These are phyloP conservation scores for Teratosphaeria viscida DNA, from an alignment of 2,329 filamentous ascomycete species.

Conservation along the genomic window DNA sequence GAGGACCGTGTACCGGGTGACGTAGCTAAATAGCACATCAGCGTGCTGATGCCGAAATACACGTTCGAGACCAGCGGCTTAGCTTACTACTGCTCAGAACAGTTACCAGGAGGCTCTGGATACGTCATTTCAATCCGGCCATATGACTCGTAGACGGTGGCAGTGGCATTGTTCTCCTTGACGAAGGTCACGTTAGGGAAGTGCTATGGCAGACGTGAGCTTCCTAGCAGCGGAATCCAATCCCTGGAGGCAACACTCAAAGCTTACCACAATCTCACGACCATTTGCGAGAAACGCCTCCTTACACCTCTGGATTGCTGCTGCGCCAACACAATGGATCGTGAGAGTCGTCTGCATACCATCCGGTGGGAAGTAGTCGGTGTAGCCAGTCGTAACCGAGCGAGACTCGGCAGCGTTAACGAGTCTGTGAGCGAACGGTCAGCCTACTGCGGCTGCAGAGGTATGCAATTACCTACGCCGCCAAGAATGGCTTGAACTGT, in stretches of 20 bases:
- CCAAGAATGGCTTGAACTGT: neutral
- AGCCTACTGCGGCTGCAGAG: neutral
- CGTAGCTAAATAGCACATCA: neutral
- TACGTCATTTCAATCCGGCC: neutral
- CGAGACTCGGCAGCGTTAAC: neutral
- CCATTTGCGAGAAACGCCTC: neutral
- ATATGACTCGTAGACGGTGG: neutral
- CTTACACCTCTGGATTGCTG: neutral
- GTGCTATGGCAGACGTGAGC: neutral
- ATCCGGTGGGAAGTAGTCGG: neutral
- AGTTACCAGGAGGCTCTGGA: neutral
- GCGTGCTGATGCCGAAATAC: neutral
- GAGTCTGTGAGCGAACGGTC: neutral
- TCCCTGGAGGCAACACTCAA: neutral
- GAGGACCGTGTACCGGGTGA: neutral
- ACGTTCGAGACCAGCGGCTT: neutral
- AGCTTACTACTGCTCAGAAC: neutral
- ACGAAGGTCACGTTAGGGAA: neutral
- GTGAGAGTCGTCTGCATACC: neutral
- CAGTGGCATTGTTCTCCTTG: neutral
- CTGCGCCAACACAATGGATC: neutral
- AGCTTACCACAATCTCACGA: neutral
- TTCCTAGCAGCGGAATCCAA: neutral
- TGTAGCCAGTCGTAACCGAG: neutral
- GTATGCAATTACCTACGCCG: neutral